Percentiles rank a stretch among this genome's conserved stretches.
Conservation (phyloP, 176 grass and related monocot genomes). For the Poa annua region DNA sequence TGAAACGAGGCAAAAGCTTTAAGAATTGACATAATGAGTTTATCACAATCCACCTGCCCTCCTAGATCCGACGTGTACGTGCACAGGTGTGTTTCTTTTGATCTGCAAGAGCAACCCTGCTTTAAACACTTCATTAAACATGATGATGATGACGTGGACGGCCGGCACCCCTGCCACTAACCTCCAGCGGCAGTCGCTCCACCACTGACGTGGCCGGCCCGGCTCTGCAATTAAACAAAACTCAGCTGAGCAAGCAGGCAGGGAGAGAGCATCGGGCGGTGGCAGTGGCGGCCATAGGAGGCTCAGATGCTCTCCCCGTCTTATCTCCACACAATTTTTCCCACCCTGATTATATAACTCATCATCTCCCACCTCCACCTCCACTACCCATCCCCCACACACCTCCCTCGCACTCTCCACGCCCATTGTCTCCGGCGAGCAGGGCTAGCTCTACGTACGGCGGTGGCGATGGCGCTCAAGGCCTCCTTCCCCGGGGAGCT, state of each 20-base stretch:
- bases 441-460: background rate
- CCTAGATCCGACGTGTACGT: background rate
- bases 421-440: constrained; percentile 27
- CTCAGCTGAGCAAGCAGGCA: background rate
- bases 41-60: background rate
- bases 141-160: background rate
- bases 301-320: constrained; percentile 56
- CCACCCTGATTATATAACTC: constrained; percentile 38
- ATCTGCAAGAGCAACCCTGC: background rate
- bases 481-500: constrained; percentile 59
- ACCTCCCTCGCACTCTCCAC: background rate
- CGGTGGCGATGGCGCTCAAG: constrained; percentile 68
- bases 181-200: background rate
- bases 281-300: constrained; percentile 17
- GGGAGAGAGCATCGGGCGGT: constrained; percentile 16
- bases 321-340: constrained; percentile 48
- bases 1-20: no score
- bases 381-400: background rate
- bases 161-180: background rate
- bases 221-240: constrained; percentile 2
- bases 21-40: no score
- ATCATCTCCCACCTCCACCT: constrained; percentile 7
- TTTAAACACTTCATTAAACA: background rate
- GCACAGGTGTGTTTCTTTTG: background rate
- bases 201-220: constrained; percentile 13